Evolutionary conservation across 371 early-diverging fungal genomes (phyloP).

Genomic region (Coemansia sp.): DNA sequence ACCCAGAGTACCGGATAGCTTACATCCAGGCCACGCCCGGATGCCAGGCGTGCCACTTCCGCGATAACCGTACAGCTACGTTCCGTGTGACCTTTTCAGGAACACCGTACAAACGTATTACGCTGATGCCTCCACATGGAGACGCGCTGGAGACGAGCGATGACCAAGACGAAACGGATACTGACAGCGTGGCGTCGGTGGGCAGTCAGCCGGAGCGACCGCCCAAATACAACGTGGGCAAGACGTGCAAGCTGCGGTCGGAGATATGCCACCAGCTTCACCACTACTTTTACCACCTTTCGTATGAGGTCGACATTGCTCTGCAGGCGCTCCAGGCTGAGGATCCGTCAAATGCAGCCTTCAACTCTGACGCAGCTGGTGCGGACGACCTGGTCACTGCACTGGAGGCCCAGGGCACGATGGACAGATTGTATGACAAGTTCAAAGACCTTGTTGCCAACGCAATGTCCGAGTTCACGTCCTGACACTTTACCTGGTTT

Average conservation of each 20-base stretch:
- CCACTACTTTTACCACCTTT: slow-evolving; percentile 36
- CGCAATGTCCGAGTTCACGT: slow-evolving; percentile 31
- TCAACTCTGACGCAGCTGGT: background rate
- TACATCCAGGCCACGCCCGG: slow-evolving; percentile 23
- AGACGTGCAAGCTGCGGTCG: slow-evolving; percentile 27
- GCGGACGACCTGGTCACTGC: slow-evolving; percentile 34
- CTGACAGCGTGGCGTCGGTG: slow-evolving; percentile 13
- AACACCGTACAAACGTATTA: slow-evolving; percentile 23
- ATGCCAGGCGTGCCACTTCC: slow-evolving; percentile 47
- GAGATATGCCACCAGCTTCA: slow-evolving; percentile 40
- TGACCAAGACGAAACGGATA: background rate
- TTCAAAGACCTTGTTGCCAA: slow-evolving; percentile 25
- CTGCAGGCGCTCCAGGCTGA: slow-evolving; percentile 8
- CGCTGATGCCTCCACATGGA: slow-evolving; percentile 26
- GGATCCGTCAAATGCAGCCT: background rate
- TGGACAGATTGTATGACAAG: slow-evolving; percentile 15
- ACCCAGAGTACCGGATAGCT: slow-evolving; percentile 14
- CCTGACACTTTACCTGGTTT: background rate
- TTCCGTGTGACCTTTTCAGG: slow-evolving; percentile 28
- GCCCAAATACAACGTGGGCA: slow-evolving; percentile 29
- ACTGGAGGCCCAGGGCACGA: slow-evolving; percentile 30
- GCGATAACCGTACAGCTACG: slow-evolving; percentile 27
- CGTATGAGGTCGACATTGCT: slow-evolving; percentile 14
- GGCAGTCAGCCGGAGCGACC: background rate
- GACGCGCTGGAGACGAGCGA: background rate